Evolutionary conservation across 176 grass and related monocot genomes (phyloP).

Genomic region (Rhynchospora pubera): DNA sequence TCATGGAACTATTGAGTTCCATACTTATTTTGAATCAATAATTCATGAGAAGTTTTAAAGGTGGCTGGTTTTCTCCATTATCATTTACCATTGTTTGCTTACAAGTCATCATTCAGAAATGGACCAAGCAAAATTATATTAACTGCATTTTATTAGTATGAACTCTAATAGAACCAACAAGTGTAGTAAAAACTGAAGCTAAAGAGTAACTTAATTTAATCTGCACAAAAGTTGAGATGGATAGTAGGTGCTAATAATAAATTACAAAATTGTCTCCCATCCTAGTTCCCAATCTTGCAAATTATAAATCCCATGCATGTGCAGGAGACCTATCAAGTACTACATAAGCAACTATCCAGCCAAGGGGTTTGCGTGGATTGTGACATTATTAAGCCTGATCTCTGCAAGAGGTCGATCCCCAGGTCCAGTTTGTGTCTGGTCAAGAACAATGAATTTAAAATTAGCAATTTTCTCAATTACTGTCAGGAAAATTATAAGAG

Average conservation of each 20-base stretch:
- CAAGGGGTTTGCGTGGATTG: conserved; percentile 84
- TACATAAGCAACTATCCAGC: conserved; percentile 26
- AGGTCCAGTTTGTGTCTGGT: conserved; percentile 55
- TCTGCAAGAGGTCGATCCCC: conserved; percentile 90
- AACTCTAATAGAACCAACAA: background rate
- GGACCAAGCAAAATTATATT: background rate
- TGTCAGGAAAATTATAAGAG: background rate
- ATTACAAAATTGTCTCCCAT: background rate
- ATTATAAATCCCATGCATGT: background rate
- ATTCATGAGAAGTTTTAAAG: background rate
- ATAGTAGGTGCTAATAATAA: background rate
- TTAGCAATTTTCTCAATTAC: background rate
- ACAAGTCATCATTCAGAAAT: background rate
- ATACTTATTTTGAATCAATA: background rate
- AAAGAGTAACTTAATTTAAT: background rate
- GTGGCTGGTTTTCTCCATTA: background rate
- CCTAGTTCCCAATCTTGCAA: background rate
- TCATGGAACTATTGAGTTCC: background rate
- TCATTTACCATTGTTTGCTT: background rate
- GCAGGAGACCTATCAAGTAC: background rate
- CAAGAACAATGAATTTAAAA: background rate
- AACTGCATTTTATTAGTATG: background rate
- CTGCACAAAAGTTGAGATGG: background rate
- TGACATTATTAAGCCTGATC: conserved; percentile 86
- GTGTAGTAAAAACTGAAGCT: background rate